These are phyloP conservation scores for Blastobotrys apis DNA, from an alignment of 1,139 yeast genomes.

Conservation along the genomic window DNA sequence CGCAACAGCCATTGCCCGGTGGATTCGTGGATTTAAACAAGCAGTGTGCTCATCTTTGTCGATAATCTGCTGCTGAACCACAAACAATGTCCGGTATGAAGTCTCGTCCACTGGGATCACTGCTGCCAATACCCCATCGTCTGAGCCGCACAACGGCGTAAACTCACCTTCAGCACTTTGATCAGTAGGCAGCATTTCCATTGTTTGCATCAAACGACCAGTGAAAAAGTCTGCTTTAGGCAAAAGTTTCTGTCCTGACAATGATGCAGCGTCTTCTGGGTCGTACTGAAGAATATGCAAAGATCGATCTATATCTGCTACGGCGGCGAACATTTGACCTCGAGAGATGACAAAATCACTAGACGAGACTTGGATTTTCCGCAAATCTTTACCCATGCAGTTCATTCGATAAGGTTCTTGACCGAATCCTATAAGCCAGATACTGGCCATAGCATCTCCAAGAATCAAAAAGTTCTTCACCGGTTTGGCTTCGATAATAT, in stretches of 20 bases:
- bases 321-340: slow-evolving; percentile 60
- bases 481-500: slow-evolving; percentile 73
- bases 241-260: slow-evolving; percentile 73
- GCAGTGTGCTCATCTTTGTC: slow-evolving; percentile 71
- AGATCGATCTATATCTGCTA: slow-evolving; percentile 67
- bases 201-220: slow-evolving; percentile 57
- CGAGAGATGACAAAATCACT: slow-evolving; percentile 72
- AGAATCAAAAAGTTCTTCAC: slow-evolving; percentile 73
- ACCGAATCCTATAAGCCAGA: slow-evolving; percentile 85
- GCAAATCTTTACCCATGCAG: slow-evolving; percentile 69
- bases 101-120: slow-evolving; percentile 75
- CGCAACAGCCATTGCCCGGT: slow-evolving; percentile 21
- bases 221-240: slow-evolving; percentile 67
- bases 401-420: slow-evolving; percentile 89
- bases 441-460: slow-evolving; percentile 78
- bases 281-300: slow-evolving; percentile 80
- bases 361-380: slow-evolving; percentile 52
- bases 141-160: slow-evolving; percentile 56
- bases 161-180: slow-evolving; percentile 30
- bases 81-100: slow-evolving; percentile 73
- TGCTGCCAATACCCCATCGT: slow-evolving; percentile 74
- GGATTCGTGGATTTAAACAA: slow-evolving; percentile 68
- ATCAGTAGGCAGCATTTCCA: slow-evolving; percentile 49
- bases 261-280: slow-evolving; percentile 83
- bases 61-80: slow-evolving; percentile 79